phyloP scores from a whole-genome alignment of 495 filamentous ascomycete species.

The Xylaria sp. region DNA sequence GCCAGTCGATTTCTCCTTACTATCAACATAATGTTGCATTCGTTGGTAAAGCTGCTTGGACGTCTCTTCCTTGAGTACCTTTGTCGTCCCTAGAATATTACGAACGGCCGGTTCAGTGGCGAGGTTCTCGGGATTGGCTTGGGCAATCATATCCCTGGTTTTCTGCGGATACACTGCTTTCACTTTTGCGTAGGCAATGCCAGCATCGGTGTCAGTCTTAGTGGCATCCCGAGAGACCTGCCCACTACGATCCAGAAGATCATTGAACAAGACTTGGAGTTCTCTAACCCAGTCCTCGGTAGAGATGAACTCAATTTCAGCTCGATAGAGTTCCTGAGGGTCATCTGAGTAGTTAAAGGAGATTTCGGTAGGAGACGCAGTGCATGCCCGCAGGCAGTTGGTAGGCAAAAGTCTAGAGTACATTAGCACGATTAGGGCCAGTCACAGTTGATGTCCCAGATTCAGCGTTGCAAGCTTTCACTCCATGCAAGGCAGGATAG shows the following conservation, averaged over 20 bases:
- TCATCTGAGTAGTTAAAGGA: constrained; percentile 64
- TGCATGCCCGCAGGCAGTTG: constrained; percentile 62
- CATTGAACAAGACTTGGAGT: constrained; percentile 56
- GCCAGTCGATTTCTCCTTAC: constrained; percentile 37
- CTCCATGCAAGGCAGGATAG: not conserved
- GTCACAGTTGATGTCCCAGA: not conserved
- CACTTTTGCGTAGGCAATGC: constrained; percentile 69
- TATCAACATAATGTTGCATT: constrained; percentile 45
- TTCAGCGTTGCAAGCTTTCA: not conserved
- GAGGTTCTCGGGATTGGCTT: constrained; percentile 48
- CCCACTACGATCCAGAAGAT: constrained; percentile 56
- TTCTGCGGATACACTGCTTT: constrained; percentile 67
- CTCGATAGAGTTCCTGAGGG: constrained; percentile 56
- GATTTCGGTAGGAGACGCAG: constrained; percentile 70
- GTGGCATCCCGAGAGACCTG: constrained; percentile 51
- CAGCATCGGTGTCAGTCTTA: constrained; percentile 59
- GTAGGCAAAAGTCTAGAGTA: constrained; percentile 42
- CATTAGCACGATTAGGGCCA: not conserved
- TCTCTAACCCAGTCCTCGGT: constrained; percentile 65
- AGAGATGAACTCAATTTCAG: constrained; percentile 70
- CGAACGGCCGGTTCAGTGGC: constrained; percentile 46
- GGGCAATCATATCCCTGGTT: constrained; percentile 55
- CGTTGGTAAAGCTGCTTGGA: constrained; percentile 35
- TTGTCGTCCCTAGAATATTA: constrained; percentile 56
- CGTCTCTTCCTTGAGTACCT: constrained; percentile 45